Percentiles rank a stretch among this genome's conserved stretches.
These are phyloP conservation scores for Aristolochia contorta DNA, from an alignment of 164 flowering plant species.

Conservation along the genomic window DNA sequence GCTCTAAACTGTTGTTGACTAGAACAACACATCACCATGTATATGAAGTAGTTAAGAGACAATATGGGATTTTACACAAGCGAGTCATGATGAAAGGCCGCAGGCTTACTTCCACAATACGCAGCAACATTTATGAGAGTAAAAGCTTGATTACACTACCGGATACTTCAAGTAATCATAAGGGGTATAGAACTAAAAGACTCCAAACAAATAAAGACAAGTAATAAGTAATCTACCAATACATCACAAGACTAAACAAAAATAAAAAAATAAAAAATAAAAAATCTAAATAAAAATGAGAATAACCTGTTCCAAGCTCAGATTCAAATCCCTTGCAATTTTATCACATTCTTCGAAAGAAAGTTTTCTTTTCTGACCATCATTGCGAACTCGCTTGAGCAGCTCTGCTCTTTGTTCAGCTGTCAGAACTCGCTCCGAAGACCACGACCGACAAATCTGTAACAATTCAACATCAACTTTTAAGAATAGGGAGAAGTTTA, in stretches of 20 bases:
- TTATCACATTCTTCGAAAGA: slow-evolving; percentile 51
- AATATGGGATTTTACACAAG: too few relatives aligned
- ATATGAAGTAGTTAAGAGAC: too few relatives aligned
- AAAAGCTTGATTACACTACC: too few relatives aligned
- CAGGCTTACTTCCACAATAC: too few relatives aligned
- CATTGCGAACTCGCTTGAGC: slow-evolving; percentile 40
- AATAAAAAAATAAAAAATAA: too few relatives aligned
- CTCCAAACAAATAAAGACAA: not conserved
- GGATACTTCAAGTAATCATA: not conserved
- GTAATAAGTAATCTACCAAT: too few relatives aligned
- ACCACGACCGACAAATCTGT: slow-evolving; percentile 74
- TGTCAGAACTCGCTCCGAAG: slow-evolving; percentile 67
- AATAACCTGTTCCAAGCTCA: slow-evolving; percentile 73
- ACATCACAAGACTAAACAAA: not conserved
- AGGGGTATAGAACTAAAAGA: not conserved
- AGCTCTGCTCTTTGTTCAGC: slow-evolving; percentile 81
- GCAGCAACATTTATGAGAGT: too few relatives aligned
- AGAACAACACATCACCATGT: too few relatives aligned
- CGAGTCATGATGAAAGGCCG: too few relatives aligned
- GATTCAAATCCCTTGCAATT: slow-evolving; percentile 74
- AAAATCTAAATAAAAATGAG: slow-evolving; percentile 2
- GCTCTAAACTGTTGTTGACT: too few relatives aligned
- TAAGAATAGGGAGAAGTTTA: too few relatives aligned
- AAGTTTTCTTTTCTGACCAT: slow-evolving; percentile 41
- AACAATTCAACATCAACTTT: slow-evolving; percentile 1